Percentiles rank a stretch among this genome's conserved stretches.
phyloP scores from a whole-genome alignment of 441 rosid species.

The Mallotus repandus region DNA sequence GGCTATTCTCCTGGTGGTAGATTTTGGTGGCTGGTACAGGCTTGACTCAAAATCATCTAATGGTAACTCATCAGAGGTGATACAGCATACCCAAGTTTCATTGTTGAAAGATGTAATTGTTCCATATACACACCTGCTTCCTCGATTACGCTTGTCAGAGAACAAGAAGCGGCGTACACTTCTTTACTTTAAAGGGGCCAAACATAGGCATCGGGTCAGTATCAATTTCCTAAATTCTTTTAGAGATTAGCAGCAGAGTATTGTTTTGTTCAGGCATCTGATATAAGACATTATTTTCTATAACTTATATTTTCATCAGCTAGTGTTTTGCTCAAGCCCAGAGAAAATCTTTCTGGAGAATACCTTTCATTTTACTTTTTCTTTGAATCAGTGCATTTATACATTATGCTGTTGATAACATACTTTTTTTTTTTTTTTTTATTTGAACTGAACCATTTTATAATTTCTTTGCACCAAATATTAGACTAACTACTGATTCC shows the following conservation, averaged over 20 bases:
- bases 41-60: slow-evolving; percentile 65
- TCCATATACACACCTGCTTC: slow-evolving; percentile 87
- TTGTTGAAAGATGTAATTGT: slow-evolving; percentile 90
- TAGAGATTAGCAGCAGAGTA: not conserved
- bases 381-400: no score
- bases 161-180: slow-evolving; percentile 62
- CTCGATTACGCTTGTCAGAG: slow-evolving; percentile 48
- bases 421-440: no score
- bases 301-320: not conserved
- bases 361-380: not conserved
- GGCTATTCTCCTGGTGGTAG: slow-evolving; percentile 84
- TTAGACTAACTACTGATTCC: no score
- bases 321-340: not conserved
- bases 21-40: slow-evolving; percentile 94
- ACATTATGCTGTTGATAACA: no score
- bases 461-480: no score
- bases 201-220: slow-evolving; percentile 82
- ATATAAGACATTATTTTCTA: not conserved
- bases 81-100: slow-evolving; percentile 85
- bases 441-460: no score
- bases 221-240: not conserved
- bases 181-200: slow-evolving; percentile 93
- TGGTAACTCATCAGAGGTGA: slow-evolving; percentile 51
- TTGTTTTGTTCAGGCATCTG: not conserved
- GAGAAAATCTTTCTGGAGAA: not conserved